These are phyloP conservation scores for Abrus precatorius DNA, from an alignment of 306 rosid species.

Conservation along the genomic window DNA sequence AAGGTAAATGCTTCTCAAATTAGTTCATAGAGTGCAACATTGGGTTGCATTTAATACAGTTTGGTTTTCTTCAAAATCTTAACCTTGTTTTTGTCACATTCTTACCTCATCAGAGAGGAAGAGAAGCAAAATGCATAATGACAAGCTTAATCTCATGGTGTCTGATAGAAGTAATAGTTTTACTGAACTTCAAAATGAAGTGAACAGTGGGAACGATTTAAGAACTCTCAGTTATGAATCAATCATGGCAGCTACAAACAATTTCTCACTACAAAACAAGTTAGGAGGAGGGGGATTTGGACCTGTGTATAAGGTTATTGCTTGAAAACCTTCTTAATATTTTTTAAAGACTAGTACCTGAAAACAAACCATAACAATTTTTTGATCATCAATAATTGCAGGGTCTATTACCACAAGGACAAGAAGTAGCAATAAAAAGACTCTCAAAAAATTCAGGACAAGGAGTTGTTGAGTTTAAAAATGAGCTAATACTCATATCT, in stretches of 20 bases:
- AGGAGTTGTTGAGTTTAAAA: slow-evolving; percentile 48
- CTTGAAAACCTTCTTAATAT: neutral
- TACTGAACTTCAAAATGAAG: neutral
- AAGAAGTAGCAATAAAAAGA: slow-evolving; percentile 50
- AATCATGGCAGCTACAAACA: slow-evolving; percentile 31
- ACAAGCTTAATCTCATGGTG: neutral
- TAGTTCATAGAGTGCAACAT: neutral
- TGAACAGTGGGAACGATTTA: neutral
- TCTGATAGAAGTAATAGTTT: neutral
- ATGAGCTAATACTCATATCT: slow-evolving; percentile 42
- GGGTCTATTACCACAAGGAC: slow-evolving; percentile 34
- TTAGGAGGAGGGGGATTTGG: slow-evolving; percentile 56
- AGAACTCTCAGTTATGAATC: slow-evolving; percentile 27
- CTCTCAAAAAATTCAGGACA: slow-evolving; percentile 49
- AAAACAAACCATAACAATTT: neutral
- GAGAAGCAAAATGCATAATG: neutral
- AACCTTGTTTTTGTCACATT: neutral
- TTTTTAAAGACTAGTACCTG: too few relatives aligned
- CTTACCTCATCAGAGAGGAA: neutral
- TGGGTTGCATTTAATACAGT: neutral
- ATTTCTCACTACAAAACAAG: slow-evolving; percentile 39
- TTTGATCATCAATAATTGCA: neutral
- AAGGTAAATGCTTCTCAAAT: slow-evolving; percentile 29
- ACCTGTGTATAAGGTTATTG: slow-evolving; percentile 51
- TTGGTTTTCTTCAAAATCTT: neutral